A percentile compares a stretch with the other conserved stretches of the same genome.
Evolutionary conservation across 2,329 filamentous ascomycete species (phyloP).

Genomic region (Diplocarpon rosae): DNA sequence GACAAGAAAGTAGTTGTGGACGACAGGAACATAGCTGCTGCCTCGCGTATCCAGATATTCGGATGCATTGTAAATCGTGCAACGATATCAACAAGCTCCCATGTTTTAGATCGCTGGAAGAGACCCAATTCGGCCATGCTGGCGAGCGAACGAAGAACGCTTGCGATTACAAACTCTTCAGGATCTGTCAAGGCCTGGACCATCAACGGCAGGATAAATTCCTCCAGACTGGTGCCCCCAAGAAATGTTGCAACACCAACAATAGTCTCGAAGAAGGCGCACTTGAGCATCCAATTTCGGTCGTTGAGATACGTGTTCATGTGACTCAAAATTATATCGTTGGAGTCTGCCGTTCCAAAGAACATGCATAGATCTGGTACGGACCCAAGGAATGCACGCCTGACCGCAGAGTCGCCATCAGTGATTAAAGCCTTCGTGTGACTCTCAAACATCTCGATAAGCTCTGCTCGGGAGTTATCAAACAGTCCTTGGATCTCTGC

Average conservation of each 20-base stretch:
- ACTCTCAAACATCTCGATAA: constrained; percentile 72
- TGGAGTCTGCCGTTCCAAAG: constrained; percentile 82
- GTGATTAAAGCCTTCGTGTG: constrained; percentile 87
- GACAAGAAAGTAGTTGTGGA: constrained; percentile 66
- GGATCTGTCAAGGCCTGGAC: constrained; percentile 85
- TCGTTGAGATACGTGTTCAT: constrained; percentile 97
- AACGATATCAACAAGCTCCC: constrained; percentile 78
- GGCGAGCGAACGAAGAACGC: constrained; percentile 76
- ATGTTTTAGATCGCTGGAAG: constrained; percentile 71
- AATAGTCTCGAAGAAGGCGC: constrained; percentile 90
- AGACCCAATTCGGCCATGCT: constrained; percentile 82
- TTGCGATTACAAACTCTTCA: constrained; percentile 89
- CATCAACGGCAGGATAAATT: constrained; percentile 93
- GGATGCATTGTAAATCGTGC: constrained; percentile 85
- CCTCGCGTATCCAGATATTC: constrained; percentile 89
- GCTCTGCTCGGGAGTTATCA: constrained; percentile 72
- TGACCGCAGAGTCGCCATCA: constrained; percentile 74
- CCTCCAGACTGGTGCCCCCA: constrained; percentile 79
- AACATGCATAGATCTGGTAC: constrained; percentile 90
- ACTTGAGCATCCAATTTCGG: constrained; percentile 91
- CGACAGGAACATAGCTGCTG: constrained; percentile 73
- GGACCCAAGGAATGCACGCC: constrained; percentile 81
- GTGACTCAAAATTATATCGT: constrained; percentile 92
- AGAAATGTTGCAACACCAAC: constrained; percentile 87
- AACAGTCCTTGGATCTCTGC: constrained; percentile 73